Evolutionary conservation across 2,329 filamentous ascomycete genomes (phyloP), one percentile per base, ranked within the genome.

Genomic region (Tolypocladium tropicale): DNA sequence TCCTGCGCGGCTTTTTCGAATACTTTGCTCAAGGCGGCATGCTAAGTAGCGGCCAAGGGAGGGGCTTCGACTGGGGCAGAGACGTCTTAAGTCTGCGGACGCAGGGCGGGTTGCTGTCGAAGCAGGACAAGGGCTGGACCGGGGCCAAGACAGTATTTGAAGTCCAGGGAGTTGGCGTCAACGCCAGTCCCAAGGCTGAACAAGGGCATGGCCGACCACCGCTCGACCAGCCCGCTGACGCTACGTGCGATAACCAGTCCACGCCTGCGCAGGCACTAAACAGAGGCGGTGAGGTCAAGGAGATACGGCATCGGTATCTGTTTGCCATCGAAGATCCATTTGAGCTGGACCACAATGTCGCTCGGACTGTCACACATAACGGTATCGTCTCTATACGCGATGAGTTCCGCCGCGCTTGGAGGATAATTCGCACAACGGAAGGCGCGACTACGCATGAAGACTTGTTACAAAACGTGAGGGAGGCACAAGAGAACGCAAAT

Each of bases 271-370:
- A 59, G n/a, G 58, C 59, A 7, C 56, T 59, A 30, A 65, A 11
- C n/a, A 74, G 72, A 53, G 60, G 67, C 12, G 65, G 65, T 6
- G 76, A 79, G 34, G 65, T 80, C 53, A 89, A 87, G 62, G 88
- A 91, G 65, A 79, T 93, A 16, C 82, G 88, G 2, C 83, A 91
- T 65, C 83, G 90, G 14, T 95, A 90, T 68, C 79, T 96, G 5
- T 88, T 96, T 61, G 89, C 90, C 34, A 92, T 96, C 58, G 92
- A 96, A 67, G 92, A 96, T 68, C 92, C 92, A 0, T 96, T 96
- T 65, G 90, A 96, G 73, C 72, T 85, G 2, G 85, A 90, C 43
- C 90, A 96, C 71, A 96, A 96, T 63, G 88, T 96, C 36, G 92
- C 89, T 3, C 79, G 90, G 53, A 95, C 90, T 0, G 90, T 96